Evolutionary conservation across 352 stramenopile species (phyloP), one percentile per base, ranked within the genome.

Genomic region (Pythium pyrilobum): DNA sequence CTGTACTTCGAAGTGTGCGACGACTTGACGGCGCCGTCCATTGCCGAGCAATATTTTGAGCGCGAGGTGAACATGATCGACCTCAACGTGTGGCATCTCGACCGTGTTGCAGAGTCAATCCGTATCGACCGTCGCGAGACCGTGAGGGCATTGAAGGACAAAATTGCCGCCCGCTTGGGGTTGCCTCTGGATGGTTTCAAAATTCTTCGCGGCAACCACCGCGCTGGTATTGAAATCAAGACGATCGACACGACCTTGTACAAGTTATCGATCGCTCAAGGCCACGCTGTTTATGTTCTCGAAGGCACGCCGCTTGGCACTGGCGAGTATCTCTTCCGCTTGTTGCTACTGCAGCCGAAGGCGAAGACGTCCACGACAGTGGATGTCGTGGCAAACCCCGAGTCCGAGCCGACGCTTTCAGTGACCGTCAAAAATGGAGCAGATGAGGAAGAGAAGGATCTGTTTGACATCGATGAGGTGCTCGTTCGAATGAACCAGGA

Each of bases 51-150:
- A 18, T 74, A 77, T 43, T 93, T 91, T 47, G 82, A 89, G 44
- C 75, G 77, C 12, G 77, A 90, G 47, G 74, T 81, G 12, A 90
- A 93, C 48, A 77, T 84, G 66, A 91, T 93, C 42, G 73, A 66
- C 4, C 57, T 93, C n/a, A 89, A 84, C 32, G 74, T 87, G 36
- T 87, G 84, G 42, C 85, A 84, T 45, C 37, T 76, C 39, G 66
- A 67, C 8, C 59, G 48, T 18, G 32, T 66, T 4, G 63, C 75
- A 0, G 69, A 86, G 58, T 64, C 67, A 5, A 74, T 93, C 54
- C 68, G 66, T 11, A 88, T 93, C 24, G 82, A 93, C 39, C 67
- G 82, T n/a, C 69, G 82, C 42, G 73, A 93, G 32, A 88, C 74
- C 0, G 70, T 90, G 10, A 59, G 65, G 0, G 52, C 43, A 15